phyloP scores from a whole-genome alignment of 352 stramenopile species.

The Phytophthora fragariaefolia region DNA sequence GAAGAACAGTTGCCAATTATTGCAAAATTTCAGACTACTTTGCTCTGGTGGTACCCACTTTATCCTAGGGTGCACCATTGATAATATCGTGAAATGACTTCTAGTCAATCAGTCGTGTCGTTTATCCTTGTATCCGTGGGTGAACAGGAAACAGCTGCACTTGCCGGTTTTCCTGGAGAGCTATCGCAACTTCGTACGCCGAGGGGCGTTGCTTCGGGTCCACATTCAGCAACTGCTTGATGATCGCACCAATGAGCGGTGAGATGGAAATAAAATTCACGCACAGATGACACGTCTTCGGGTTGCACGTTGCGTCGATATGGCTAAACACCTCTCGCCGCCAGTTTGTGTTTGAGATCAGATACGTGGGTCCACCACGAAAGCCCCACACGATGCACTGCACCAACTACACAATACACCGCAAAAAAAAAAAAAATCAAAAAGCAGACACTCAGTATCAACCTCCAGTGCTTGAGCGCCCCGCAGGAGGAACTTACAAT shows the following conservation, averaged over 20 bases:
- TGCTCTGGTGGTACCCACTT: not conserved
- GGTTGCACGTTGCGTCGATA: conserved; percentile 69
- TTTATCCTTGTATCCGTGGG: conserved; percentile 27
- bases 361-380: conserved; percentile 68
- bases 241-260: conserved; percentile 72
- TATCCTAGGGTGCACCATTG: no score
- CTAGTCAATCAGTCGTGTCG: not conserved
- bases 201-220: conserved; percentile 71
- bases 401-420: conserved; percentile 51
- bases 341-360: conserved; percentile 67
- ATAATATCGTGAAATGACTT: not conserved
- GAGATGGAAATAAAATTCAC: conserved; percentile 85
- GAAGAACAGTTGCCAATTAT: not conserved
- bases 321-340: conserved; percentile 77
- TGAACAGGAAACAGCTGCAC: conserved; percentile 58
- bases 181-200: conserved; percentile 76
- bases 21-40: not conserved
- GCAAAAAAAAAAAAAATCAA: conserved; percentile 15
- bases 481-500: conserved; percentile 85
- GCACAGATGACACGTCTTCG: conserved; percentile 69
- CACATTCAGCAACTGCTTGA: conserved; percentile 80
- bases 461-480: no score
- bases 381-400: conserved; percentile 87
- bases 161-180: conserved; percentile 69
- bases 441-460: no score